These are phyloP conservation scores for Cladophialophora bantiana DNA, from an alignment of 2,329 filamentous ascomycete species.

Conservation along the genomic window DNA sequence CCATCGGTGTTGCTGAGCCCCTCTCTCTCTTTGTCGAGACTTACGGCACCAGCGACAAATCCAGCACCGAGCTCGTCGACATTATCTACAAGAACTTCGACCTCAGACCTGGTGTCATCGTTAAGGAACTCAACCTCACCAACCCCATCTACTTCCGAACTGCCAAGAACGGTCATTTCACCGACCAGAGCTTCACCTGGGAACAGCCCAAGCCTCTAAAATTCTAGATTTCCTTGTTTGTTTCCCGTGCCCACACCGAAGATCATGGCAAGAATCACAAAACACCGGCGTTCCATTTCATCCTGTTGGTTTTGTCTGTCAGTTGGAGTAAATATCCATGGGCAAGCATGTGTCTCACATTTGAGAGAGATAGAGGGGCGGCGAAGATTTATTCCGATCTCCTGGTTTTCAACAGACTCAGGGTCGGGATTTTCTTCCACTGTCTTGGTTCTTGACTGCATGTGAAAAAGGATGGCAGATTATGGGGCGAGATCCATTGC, in stretches of 20 bases:
- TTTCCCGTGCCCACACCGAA: conserved; percentile 8
- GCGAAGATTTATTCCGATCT: conserved; percentile 14
- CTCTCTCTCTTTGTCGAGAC: conserved; percentile 97
- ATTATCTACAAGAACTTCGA: conserved; percentile 98
- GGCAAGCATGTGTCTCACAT: conserved; percentile 13
- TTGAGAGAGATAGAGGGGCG: conserved; percentile 7
- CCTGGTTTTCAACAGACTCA: conserved; percentile 37
- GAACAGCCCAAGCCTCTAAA: conserved; percentile 96
- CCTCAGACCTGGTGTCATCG: conserved; percentile 96
- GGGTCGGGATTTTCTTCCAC: conserved; percentile 7
- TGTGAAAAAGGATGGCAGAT: conserved; percentile 4
- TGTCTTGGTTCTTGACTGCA: conserved; percentile 14
- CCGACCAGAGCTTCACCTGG: conserved; percentile 97
- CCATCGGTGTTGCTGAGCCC: conserved; percentile 97
- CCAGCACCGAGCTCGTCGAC: conserved; percentile 89
- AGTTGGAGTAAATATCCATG: conserved; percentile 9
- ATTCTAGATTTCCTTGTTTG: conserved; percentile 67
- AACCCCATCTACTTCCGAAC: conserved; percentile 98
- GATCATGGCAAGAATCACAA: conserved; percentile 14
- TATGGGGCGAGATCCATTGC: background rate
- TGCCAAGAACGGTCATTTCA: conserved; percentile 99
- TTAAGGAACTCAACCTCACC: conserved; percentile 92
- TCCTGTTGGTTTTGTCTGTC: background rate
- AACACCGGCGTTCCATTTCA: conserved; percentile 11
- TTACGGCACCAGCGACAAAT: conserved; percentile 91